phyloP scores from a whole-genome alignment of 2,329 filamentous ascomycete species.

The Fusarium fujikuroi region DNA sequence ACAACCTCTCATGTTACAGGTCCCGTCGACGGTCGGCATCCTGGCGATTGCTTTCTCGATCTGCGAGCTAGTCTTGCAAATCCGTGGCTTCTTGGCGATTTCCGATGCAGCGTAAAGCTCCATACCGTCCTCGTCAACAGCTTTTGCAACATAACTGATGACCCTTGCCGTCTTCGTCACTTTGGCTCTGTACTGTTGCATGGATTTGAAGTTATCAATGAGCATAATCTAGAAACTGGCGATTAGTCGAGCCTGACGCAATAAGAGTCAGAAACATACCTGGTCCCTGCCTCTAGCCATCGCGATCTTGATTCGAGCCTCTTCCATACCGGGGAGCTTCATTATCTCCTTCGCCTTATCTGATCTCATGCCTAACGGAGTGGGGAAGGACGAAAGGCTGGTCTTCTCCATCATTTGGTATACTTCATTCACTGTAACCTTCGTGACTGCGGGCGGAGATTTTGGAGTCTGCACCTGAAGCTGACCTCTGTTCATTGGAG shows the following conservation, averaged over 20 bases:
- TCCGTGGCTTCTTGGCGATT: not conserved
- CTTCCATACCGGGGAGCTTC: not conserved
- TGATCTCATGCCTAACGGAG: not conserved
- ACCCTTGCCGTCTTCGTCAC: not conserved
- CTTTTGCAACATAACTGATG: not conserved
- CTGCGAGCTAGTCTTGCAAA: not conserved
- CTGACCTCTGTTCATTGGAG: too few relatives aligned
- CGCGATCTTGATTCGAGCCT: not conserved
- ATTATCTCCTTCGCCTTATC: not conserved
- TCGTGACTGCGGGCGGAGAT: too few relatives aligned
- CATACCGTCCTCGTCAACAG: not conserved
- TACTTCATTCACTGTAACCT: not conserved
- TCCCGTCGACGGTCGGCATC: not conserved
- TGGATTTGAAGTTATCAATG: not conserved
- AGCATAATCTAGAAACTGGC: not conserved
- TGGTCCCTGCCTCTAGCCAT: not conserved
- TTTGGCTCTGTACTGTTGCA: too few relatives aligned
- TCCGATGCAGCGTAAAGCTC: not conserved
- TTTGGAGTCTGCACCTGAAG: too few relatives aligned
- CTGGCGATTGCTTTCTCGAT: not conserved
- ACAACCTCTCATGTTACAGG: not conserved
- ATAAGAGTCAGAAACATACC: not conserved
- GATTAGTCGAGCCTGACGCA: not conserved
- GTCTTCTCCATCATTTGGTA: not conserved
- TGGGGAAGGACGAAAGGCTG: not conserved